Evolutionary conservation across 345 rosid species (phyloP), one percentile per base, ranked within the genome.

Genomic region (Cardamine chenopodiifolia): DNA sequence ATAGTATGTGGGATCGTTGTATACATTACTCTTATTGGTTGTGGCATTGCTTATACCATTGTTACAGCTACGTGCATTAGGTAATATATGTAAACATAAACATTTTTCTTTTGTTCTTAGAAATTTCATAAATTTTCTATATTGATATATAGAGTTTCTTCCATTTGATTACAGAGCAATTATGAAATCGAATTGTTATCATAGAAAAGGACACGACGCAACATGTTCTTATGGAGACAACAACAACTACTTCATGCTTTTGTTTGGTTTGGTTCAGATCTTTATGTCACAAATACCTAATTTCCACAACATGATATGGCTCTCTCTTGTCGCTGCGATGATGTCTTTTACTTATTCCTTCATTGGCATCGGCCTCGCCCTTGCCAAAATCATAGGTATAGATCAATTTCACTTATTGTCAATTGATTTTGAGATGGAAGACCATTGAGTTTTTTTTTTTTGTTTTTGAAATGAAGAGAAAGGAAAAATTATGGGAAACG

Each of bases 31-130:
- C 54, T 88, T 34, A 71, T 82, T 49, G 90, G 87, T 73, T 64
- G 68, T 59, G 84, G 34, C 34, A 34, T 90, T 75, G 96, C 88
- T 26, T 90, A 86, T 80, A 88, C 86, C 64, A 82, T 90, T 63
- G 86, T 91, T 12, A 77, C 89, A 40, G 74, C 96, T 32, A 85
- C 83, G 47, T 45, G 93, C 57, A 80, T 88, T 82, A 86, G 92
- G 96, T 88, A 80, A 70, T 22, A 58, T 7, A 26, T 69, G 12
- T 60, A 45, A 34, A 23, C 50, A 50, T 67, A 66, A 0, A 55
- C 57, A 44, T 12, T 13, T 18, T 5, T 60, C 2, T 23, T 18
- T 25, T 26, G 12, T 26, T 18, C 11, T 20, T 20, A 45, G 3
- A 20, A 18, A 19, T 6, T 7, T 25, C 26, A 44, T 5, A 23